Percentiles rank a stretch among this genome's conserved stretches.
Conservation (phyloP, 305 asterid species). For the Solanum aculeatissimum region DNA sequence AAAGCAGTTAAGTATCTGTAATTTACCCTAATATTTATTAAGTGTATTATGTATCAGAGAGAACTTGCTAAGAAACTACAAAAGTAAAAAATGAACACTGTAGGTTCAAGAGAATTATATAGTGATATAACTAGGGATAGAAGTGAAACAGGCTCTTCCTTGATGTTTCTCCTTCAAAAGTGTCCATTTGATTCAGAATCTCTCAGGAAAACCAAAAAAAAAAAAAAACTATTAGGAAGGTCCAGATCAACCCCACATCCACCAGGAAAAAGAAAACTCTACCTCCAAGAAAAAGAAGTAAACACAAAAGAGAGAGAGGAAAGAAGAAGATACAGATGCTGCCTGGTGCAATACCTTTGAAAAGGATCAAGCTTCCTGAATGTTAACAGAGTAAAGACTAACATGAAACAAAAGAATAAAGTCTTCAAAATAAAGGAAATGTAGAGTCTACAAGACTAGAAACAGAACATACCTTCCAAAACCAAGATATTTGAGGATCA, state of each 20-base stretch:
- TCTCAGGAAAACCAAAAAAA: not conserved
- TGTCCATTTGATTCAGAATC: not conserved
- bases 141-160: not conserved
- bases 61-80: not conserved
- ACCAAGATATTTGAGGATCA: slow-evolving; percentile 84
- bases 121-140: not conserved
- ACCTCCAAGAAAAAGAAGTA: not conserved
- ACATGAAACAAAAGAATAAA: not conserved
- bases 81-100: not conserved
- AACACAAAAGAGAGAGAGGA: not conserved
- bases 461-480: slow-evolving; percentile 67
- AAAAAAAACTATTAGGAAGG: not conserved
- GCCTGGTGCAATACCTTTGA: not conserved
- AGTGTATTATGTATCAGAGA: not conserved
- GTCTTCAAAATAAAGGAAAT: not conserved
- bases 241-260: no score
- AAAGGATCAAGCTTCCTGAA: not conserved
- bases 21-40: not conserved
- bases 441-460: not conserved
- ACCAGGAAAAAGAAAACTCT: not conserved
- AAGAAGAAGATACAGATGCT: not conserved
- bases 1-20: not conserved
- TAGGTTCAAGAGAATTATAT: not conserved
- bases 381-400: not conserved
- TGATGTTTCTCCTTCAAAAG: not conserved